Percentiles rank a stretch among this genome's conserved stretches.
Evolutionary conservation across 805 yeast genomes (phyloP).

Genomic region (Maudiozyma serrabonitensis): DNA sequence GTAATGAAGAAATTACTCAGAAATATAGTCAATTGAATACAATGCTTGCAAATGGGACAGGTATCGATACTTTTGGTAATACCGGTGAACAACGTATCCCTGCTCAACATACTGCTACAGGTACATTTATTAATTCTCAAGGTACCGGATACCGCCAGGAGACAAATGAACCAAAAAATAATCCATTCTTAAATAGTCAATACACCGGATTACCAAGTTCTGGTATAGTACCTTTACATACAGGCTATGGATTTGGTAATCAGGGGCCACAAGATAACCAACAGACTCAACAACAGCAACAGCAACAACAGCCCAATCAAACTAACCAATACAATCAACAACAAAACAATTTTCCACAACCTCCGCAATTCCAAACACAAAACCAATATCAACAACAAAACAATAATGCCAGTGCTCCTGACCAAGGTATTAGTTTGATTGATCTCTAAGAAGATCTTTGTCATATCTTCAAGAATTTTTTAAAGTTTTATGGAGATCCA

Average conservation of each 20-base stretch:
- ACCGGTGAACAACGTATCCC: constrained; percentile 56
- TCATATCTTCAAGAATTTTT: background rate
- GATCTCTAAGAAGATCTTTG: constrained; percentile 13
- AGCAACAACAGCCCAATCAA: constrained; percentile 4
- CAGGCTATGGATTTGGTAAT: constrained; percentile 93
- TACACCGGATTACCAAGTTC: constrained; percentile 63
- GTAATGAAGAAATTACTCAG: constrained; percentile 45
- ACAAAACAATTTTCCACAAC: background rate
- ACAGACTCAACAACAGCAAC: background rate
- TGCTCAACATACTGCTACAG: constrained; percentile 81
- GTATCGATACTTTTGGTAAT: constrained; percentile 71
- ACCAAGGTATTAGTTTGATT: constrained; percentile 24
- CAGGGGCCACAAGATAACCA: constrained; percentile 30
- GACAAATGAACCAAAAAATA: constrained; percentile 26
- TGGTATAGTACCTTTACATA: constrained; percentile 65
- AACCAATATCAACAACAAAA: constrained; percentile 8
- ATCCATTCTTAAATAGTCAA: constrained; percentile 48
- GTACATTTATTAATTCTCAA: constrained; percentile 73
- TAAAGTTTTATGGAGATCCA: too few relatives aligned
- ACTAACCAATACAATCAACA: background rate
- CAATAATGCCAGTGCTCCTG: constrained; percentile 17
- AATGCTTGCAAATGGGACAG: constrained; percentile 77
- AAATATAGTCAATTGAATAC: constrained; percentile 65
- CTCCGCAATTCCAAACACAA: constrained; percentile 1
- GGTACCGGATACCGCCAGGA: constrained; percentile 71